These are phyloP conservation scores for Ambrosia trifida DNA, from an alignment of 129 eudicot species.

Conservation along the genomic window DNA sequence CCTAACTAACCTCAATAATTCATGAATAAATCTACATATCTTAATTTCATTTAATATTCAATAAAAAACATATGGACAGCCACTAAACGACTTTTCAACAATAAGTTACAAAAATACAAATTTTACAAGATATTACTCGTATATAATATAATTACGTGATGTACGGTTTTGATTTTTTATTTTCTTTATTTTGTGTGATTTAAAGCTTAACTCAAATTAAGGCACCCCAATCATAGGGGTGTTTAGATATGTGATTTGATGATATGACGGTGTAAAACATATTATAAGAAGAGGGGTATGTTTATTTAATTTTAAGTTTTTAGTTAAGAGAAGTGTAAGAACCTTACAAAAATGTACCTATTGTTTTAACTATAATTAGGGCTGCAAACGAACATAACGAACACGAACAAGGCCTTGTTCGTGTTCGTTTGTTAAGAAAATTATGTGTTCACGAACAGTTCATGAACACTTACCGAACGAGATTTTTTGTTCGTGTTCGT, in stretches of 20 bases:
- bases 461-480: too few species aligned
- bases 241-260: not conserved
- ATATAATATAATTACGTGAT: constrained; percentile 14
- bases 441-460: too few species aligned
- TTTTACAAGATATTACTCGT: not conserved
- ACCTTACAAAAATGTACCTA: too few species aligned
- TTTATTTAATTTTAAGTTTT: too few species aligned
- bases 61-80: constrained; percentile 17
- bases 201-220: not conserved
- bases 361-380: too few species aligned
- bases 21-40: constrained; percentile 29
- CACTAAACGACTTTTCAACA: constrained; percentile 31
- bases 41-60: constrained; percentile 23
- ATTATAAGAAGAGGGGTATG: too few species aligned
- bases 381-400: too few species aligned
- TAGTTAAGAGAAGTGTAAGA: too few species aligned
- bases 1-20: constrained; percentile 37
- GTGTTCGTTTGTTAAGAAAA: too few species aligned
- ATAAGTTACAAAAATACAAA: constrained; percentile 21
- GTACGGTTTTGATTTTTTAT: constrained; percentile 7
- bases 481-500: too few species aligned
- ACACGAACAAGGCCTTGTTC: too few species aligned
- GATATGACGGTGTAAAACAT: too few species aligned
- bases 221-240: not conserved
- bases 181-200: not conserved